A percentile compares a stretch with the other conserved stretches of the same genome.
Conservation (phyloP, 352 stramenopile species). For the Globisporangium nagaii region DNA sequence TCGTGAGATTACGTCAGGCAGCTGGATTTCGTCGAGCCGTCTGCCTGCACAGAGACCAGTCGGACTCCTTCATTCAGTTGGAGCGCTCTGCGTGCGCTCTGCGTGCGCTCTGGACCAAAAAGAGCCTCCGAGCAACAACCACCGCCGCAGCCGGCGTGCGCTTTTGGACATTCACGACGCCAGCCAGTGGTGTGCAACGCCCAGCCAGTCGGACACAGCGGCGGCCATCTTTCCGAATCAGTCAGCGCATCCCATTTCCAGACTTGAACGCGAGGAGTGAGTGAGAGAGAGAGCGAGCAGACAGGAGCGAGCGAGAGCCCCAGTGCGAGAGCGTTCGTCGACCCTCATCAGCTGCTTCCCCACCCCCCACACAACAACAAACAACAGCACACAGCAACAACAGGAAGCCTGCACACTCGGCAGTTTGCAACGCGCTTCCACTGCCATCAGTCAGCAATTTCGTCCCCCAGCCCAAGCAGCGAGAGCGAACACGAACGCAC, state of each 20-base stretch:
- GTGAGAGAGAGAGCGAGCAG: no score
- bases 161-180: background rate
- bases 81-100: no score
- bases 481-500: background rate
- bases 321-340: no score
- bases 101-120: no score
- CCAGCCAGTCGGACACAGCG: constrained; percentile 3
- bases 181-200: background rate
- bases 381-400: no score
- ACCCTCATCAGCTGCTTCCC: background rate
- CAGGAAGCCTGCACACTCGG: no score
- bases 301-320: no score
- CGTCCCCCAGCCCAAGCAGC: background rate
- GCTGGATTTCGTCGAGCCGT: background rate
- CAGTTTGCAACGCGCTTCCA: no score
- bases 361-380: no score
- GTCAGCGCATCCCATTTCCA: constrained; percentile 5
- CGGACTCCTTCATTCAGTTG: no score
- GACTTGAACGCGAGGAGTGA: background rate
- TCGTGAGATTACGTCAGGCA: constrained; percentile 5
- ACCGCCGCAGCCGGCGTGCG: background rate
- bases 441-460: constrained; percentile 5
- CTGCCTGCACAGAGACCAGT: constrained; percentile 1
- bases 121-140: no score
- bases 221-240: background rate